Conservation (phyloP, 2,329 filamentous ascomycete genomes). For the Trichoderma koningii region DNA sequence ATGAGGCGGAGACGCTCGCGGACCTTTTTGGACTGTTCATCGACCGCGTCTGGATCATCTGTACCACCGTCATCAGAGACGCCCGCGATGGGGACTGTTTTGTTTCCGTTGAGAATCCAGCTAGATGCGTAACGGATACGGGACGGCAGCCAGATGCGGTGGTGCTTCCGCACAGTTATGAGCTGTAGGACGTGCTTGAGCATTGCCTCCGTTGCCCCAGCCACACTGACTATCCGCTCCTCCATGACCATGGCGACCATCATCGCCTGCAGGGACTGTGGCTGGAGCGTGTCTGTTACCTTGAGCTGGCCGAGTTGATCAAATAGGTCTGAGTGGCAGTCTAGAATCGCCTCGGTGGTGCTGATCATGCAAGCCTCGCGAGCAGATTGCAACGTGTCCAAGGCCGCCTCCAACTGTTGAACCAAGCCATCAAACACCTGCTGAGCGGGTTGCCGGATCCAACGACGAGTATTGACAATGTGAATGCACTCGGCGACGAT, state of each 20-base stretch:
- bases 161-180: conserved; percentile 39
- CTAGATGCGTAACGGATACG: conserved; percentile 43
- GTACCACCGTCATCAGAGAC: conserved; percentile 29
- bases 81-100: conserved; percentile 31
- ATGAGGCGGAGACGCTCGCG: conserved; percentile 43
- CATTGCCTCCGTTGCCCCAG: conserved; percentile 38
- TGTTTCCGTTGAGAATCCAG: conserved; percentile 41
- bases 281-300: conserved; percentile 30
- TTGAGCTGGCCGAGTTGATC: conserved; percentile 45
- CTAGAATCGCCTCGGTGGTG: conserved; percentile 46
- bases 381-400: conserved; percentile 36
- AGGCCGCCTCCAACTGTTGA: conserved; percentile 30
- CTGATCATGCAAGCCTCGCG: conserved; percentile 35
- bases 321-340: conserved; percentile 45
- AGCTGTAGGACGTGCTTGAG: conserved; percentile 43
- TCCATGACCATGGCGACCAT: conserved; percentile 51
- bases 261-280: conserved; percentile 43
- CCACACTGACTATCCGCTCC: conserved; percentile 43
- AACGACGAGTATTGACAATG: conserved; percentile 37
- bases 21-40: conserved; percentile 40
- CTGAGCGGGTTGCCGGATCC: conserved; percentile 34
- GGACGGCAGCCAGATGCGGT: conserved; percentile 47
- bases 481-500: conserved; percentile 35
- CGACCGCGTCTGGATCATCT: conserved; percentile 32
- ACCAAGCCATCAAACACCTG: conserved; percentile 32